A percentile compares a stretch with the other conserved stretches of the same genome.
phyloP scores from a whole-genome alignment of 768 basidiomycete species.

The Pleurotus sapidus region DNA sequence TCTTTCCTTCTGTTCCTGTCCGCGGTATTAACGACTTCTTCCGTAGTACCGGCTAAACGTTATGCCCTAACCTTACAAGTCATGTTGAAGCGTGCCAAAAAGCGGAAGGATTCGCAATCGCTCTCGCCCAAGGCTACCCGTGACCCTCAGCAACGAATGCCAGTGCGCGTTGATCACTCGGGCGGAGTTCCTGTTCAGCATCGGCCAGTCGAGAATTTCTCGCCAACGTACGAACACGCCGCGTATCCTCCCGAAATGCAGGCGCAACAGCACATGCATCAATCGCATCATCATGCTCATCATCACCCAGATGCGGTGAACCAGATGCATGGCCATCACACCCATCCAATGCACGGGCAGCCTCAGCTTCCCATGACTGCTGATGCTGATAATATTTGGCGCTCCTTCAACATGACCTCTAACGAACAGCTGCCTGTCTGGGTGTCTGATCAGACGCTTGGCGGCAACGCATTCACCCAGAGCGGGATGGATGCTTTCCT shows the following conservation, averaged over 20 bases:
- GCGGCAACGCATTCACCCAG: slow-evolving; percentile 72
- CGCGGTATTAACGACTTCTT: slow-evolving; percentile 4
- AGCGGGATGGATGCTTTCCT: slow-evolving; percentile 87
- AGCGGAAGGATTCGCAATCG: slow-evolving; percentile 53
- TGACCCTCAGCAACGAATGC: slow-evolving; percentile 42
- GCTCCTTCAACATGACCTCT: slow-evolving; percentile 68
- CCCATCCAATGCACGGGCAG: slow-evolving; percentile 24
- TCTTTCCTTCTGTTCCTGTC: background rate
- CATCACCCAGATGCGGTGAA: slow-evolving; percentile 11
- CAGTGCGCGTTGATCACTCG: slow-evolving; percentile 46
- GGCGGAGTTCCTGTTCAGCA: slow-evolving; percentile 27
- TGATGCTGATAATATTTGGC: slow-evolving; percentile 71
- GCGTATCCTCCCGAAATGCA: slow-evolving; percentile 23
- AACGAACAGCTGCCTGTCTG: slow-evolving; percentile 80
- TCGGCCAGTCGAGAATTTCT: slow-evolving; percentile 47
- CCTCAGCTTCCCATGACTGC: slow-evolving; percentile 18
- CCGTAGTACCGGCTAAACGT: slow-evolving; percentile 83
- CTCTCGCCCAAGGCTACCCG: slow-evolving; percentile 61
- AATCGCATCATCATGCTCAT: slow-evolving; percentile 2
- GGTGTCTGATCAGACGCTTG: slow-evolving; percentile 82
- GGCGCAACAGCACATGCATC: slow-evolving; percentile 13
- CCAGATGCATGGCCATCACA: slow-evolving; percentile 21
- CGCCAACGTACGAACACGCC: slow-evolving; percentile 53
- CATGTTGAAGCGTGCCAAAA: slow-evolving; percentile 79
- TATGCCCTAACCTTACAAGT: slow-evolving; percentile 88